Evolutionary conservation across 805 yeast genomes (phyloP), one percentile per base, ranked within the genome.

Genomic region (Spathaspora passalidarum): DNA sequence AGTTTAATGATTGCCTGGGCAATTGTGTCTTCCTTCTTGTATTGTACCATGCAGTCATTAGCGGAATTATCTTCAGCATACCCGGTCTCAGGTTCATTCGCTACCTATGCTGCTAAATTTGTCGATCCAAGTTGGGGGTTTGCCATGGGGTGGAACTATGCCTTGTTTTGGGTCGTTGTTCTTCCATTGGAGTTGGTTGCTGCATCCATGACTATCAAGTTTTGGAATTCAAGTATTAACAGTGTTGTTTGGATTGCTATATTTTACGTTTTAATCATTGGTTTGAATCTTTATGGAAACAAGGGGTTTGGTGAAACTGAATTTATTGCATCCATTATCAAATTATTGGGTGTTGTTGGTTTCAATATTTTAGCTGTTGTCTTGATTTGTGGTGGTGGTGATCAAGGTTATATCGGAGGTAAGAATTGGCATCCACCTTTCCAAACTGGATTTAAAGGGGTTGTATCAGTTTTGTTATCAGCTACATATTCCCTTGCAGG

Each of bases 101-200:
- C 73, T 9, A 63, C 71, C 2, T 69, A 68, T 45, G 68, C 73
- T 29, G 63, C 66, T 1, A 54, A 72, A 16, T 71, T 70, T 45
- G 63, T 71, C n/a, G 75, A 69, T 50, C 70, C 72, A 1, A 66
- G 73, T 17, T 68, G 70, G 63, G 76, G 76, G 5, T 70, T 69
- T 49, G 76, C 76, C n/a, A 66, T 63, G 45, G 76, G 73, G 14
- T 69, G 72, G 70, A 70, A 70, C 57, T 71, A 71, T 50, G 72
- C 75, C 20, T 46, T 68, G 37, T 70, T 69, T 51, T 71, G 75
- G 75, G 69, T 69, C n/a, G 57, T 71, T 22, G 75, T 71, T 25
- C 54, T 69, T 46, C 75, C 76, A 2, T 56, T 69, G 40, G 76
- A 71, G 51, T 58, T 71, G 41, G 75, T 70, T 43, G 76, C 76